A percentile compares a stretch with the other conserved stretches of the same genome.
phyloP scores from a whole-genome alignment of 176 grass and related monocot species.

The Raddia guianensis region DNA sequence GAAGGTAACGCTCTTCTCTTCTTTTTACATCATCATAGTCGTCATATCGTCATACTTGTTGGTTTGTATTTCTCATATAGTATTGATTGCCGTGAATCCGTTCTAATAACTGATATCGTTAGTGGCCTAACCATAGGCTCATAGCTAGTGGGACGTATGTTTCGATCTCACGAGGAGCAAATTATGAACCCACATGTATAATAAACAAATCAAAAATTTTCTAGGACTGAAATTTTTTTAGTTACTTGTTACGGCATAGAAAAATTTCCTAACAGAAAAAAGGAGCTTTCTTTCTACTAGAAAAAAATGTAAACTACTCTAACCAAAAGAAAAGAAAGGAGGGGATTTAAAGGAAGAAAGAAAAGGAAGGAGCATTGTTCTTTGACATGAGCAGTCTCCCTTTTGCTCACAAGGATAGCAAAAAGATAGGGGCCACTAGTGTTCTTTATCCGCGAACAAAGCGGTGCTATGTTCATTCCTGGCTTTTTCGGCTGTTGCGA shows the following conservation, averaged over 20 bases:
- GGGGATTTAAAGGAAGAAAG: too few relatives aligned
- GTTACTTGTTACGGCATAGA: background rate
- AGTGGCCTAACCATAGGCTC: background rate
- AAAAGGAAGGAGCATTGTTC: slow-evolving; percentile 5
- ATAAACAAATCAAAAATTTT: background rate
- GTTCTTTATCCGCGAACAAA: slow-evolving; percentile 20
- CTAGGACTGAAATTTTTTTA: background rate
- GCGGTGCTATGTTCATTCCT: background rate
- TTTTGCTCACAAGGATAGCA: slow-evolving; percentile 19
- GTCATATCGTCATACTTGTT: background rate
- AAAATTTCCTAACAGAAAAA: background rate
- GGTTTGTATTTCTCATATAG: background rate
- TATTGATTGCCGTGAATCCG: background rate
- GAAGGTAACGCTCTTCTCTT: slow-evolving; percentile 32
- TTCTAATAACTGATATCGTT: background rate
- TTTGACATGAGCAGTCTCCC: background rate
- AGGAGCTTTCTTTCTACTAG: slow-evolving; percentile 12
- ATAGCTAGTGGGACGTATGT: background rate
- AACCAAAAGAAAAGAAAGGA: background rate
- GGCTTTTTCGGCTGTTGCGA: background rate
- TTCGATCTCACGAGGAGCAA: background rate
- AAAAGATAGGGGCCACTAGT: slow-evolving; percentile 2
- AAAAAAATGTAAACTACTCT: background rate
- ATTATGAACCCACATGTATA: background rate
- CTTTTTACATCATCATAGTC: background rate